These are phyloP conservation scores for Trypanosoma cruzi DNA, from an alignment of 208 protist genomes.

Conservation along the genomic window DNA sequence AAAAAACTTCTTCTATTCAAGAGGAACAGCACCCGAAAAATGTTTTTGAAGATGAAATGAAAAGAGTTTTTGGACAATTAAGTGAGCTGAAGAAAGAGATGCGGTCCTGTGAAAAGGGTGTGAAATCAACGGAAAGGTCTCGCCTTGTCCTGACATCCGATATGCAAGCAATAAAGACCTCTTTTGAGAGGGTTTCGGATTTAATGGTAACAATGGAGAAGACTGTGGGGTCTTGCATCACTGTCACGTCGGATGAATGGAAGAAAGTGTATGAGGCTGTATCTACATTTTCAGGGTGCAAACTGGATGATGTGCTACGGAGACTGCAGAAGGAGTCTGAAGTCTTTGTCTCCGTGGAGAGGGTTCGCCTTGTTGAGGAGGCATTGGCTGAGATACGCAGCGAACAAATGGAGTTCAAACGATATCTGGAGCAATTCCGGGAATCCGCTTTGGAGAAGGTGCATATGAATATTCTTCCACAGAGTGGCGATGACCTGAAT, in stretches of 20 bases:
- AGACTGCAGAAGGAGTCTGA: constrained; percentile 1
- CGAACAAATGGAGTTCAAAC: constrained; percentile 1
- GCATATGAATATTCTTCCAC: background rate
- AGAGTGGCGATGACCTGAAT: background rate
- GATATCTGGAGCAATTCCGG: background rate
- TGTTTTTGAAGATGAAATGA: constrained; percentile 13
- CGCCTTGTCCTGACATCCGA: background rate
- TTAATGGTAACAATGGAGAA: background rate
- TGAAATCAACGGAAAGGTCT: background rate
- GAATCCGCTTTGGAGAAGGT: background rate
- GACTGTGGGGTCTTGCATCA: constrained; percentile 7
- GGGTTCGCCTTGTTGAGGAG: constrained; percentile 1
- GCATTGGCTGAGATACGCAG: background rate
- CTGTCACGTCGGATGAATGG: constrained; percentile 11
- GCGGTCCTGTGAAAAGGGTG: background rate
- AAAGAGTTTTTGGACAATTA: constrained; percentile 4
- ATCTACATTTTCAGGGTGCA: background rate
- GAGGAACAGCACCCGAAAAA: constrained; percentile 6
- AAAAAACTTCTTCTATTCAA: background rate
- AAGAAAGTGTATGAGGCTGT: background rate
- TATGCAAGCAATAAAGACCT: background rate
- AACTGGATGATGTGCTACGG: background rate
- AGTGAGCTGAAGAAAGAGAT: constrained; percentile 5
- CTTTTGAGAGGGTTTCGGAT: constrained; percentile 1
- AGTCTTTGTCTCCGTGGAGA: background rate